Conservation (phyloP, 768 basidiomycete genomes). For the Pulveroboletus sp. region DNA sequence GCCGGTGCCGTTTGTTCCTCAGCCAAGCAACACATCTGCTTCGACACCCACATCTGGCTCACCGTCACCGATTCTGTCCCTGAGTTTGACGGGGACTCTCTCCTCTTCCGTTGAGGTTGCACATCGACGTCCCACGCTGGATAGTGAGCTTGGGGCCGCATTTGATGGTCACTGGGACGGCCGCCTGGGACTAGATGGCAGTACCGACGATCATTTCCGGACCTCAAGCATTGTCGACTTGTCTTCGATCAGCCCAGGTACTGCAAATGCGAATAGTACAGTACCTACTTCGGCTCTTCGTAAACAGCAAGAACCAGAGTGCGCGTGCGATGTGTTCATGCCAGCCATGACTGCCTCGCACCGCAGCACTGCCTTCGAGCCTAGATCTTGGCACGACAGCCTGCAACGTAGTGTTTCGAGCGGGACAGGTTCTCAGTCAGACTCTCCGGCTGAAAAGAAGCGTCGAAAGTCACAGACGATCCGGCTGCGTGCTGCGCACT, state of each 20-base stretch:
- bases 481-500: constrained; percentile 55
- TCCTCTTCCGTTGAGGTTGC: constrained; percentile 6
- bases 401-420: constrained; percentile 1
- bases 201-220: constrained; percentile 44
- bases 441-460: constrained; percentile 24
- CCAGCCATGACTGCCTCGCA: constrained; percentile 6
- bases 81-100: constrained; percentile 3
- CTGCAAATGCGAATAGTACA: constrained; percentile 11
- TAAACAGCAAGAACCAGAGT: neutral
- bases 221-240: constrained; percentile 57
- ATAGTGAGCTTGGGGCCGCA: constrained; percentile 57
- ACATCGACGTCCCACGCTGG: constrained; percentile 39
- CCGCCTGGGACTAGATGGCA: constrained; percentile 10
- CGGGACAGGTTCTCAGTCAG: constrained; percentile 29
- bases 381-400: constrained; percentile 13
- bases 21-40: constrained; percentile 25
- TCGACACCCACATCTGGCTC: constrained; percentile 14
- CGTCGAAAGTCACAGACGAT: constrained; percentile 48
- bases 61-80: constrained; percentile 17
- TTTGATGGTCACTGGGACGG: constrained; percentile 32
- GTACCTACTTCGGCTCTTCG: constrained; percentile 3
- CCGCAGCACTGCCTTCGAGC: constrained; percentile 2
- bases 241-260: constrained; percentile 32
- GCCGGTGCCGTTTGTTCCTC: constrained; percentile 34
- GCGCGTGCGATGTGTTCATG: neutral